phyloP scores from a whole-genome alignment of 1,284 basidiomycete species.

The Vanrija humicola region DNA sequence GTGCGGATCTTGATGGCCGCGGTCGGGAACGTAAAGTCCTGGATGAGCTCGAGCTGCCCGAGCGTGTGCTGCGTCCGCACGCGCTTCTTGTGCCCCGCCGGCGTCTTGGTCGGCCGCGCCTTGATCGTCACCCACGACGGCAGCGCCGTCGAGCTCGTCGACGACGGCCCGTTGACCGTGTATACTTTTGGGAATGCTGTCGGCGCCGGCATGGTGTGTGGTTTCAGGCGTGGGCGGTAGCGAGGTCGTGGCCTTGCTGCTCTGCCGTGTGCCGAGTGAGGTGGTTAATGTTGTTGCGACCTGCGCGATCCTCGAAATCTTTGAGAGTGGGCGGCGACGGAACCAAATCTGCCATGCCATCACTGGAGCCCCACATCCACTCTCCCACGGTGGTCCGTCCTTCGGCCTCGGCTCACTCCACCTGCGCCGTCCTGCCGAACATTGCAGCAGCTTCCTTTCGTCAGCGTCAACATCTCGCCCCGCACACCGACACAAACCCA shows the following conservation, averaged over 20 bases:
- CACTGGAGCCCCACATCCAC: background rate
- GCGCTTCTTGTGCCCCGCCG: conserved; percentile 41
- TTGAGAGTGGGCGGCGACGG: conserved; percentile 8
- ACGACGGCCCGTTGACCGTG: conserved; percentile 81
- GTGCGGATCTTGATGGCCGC: conserved; percentile 88
- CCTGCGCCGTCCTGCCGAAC: too few species aligned
- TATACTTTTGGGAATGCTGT: conserved; percentile 66
- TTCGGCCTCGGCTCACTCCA: too few species aligned
- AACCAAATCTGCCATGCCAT: background rate
- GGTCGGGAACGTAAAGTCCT: conserved; percentile 96
- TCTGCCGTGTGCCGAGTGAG: background rate
- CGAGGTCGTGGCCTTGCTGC: too few species aligned
- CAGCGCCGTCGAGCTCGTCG: conserved; percentile 75
- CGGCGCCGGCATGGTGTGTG: conserved; percentile 22
- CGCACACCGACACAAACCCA: too few species aligned
- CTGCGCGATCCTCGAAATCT: conserved; percentile 10
- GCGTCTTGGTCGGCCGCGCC: conserved; percentile 30
- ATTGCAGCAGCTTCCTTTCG: background rate
- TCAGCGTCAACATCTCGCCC: background rate
- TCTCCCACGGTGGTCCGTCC: too few species aligned
- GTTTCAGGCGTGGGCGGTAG: background rate
- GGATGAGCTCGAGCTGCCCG: conserved; percentile 71
- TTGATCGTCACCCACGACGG: conserved; percentile 85
- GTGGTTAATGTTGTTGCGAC: background rate
- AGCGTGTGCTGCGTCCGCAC: conserved; percentile 45